Conservation (phyloP, 306 rosid species). For the Castanea crenata region DNA sequence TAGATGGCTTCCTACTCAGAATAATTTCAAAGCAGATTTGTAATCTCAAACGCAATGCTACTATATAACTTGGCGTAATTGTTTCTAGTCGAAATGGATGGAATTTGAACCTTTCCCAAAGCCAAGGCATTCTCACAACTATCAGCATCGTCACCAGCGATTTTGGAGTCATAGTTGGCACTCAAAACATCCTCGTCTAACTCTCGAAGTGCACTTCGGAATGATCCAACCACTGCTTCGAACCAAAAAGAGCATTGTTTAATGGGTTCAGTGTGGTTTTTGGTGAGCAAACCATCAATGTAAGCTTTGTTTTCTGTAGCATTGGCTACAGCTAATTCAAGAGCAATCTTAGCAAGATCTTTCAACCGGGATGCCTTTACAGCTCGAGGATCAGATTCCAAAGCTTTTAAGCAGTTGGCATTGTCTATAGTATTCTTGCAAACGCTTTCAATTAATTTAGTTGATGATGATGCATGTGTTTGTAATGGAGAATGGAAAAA, state of each 20-base stretch:
- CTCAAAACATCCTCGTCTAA: neutral
- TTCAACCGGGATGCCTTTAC: neutral
- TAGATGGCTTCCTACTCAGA: too few relatives aligned
- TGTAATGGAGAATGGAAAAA: neutral
- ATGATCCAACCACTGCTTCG: neutral
- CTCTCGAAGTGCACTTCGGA: neutral
- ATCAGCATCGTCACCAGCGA: neutral
- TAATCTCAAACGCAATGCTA: neutral
- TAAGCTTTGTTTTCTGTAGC: neutral
- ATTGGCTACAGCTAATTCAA: neutral
- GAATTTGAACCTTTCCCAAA: neutral
- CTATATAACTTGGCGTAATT: neutral
- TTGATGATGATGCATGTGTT: neutral
- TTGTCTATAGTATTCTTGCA: conserved; percentile 11
- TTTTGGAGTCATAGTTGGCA: conserved; percentile 14
- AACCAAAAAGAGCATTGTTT: conserved; percentile 1
- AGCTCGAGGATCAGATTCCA: conserved; percentile 12
- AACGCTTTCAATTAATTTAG: neutral
- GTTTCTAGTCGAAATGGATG: conserved; percentile 1
- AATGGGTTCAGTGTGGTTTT: neutral
- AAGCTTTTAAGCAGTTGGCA: conserved; percentile 1
- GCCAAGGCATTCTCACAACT: conserved; percentile 1
- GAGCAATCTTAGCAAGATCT: conserved; percentile 11
- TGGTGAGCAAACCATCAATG: neutral
- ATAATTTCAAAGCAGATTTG: neutral